phyloP scores from a whole-genome alignment of 805 yeast genomes.

The Kodamaea jinghongensis region DNA sequence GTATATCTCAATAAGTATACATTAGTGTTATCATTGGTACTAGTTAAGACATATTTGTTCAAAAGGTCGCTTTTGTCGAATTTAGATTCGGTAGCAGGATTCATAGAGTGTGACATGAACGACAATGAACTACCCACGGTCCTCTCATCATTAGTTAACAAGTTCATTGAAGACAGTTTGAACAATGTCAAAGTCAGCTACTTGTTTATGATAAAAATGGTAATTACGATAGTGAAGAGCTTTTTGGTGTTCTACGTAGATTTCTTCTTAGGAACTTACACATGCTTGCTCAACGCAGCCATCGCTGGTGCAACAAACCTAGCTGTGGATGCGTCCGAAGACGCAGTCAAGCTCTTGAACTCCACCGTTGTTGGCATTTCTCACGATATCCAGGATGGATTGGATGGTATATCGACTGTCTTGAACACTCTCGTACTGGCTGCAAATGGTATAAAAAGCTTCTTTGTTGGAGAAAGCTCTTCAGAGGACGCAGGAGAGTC shows the following conservation, averaged over 20 bases:
- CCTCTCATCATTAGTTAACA: conserved; percentile 53
- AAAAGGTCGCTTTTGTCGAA: conserved; percentile 43
- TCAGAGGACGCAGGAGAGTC: conserved; percentile 24
- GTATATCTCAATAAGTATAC: conserved; percentile 66
- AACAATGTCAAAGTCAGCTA: conserved; percentile 48
- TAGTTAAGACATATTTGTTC: conserved; percentile 62
- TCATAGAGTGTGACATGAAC: conserved; percentile 29
- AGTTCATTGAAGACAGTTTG: conserved; percentile 46
- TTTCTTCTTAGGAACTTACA: conserved; percentile 79
- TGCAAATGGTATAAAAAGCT: conserved; percentile 45
- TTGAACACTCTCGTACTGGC: conserved; percentile 56
- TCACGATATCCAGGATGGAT: conserved; percentile 61
- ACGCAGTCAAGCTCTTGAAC: conserved; percentile 58
- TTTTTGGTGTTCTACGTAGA: conserved; percentile 66
- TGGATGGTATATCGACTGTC: conserved; percentile 55
- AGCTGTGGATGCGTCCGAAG: conserved; percentile 71
- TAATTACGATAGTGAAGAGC: conserved; percentile 56
- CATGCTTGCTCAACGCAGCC: conserved; percentile 74
- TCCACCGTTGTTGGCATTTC: conserved; percentile 53
- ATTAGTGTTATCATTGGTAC: conserved; percentile 50
- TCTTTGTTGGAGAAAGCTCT: conserved; percentile 39
- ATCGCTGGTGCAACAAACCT: conserved; percentile 69
- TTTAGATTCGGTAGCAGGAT: conserved; percentile 35
- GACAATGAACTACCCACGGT: conserved; percentile 55
- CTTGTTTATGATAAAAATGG: conserved; percentile 39